Conservation (phyloP, 2,329 filamentous ascomycete genomes). For the Claviceps paspali region DNA sequence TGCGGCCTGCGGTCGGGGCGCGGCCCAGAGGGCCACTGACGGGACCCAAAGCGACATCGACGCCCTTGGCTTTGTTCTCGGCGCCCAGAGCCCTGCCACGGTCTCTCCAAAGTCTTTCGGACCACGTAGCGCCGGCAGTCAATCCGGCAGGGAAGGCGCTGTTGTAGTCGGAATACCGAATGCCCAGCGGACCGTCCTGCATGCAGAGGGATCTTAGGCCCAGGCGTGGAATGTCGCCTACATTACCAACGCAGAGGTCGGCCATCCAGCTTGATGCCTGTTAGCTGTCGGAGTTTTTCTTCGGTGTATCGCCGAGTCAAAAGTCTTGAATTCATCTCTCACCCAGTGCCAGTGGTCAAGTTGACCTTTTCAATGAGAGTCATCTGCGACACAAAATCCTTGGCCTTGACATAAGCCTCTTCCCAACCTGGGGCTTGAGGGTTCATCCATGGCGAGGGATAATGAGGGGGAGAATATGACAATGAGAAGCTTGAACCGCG, state of each 20-base stretch:
- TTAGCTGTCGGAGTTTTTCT: too few relatives aligned
- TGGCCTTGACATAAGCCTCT: constrained; percentile 60
- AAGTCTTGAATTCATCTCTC: constrained; percentile 21
- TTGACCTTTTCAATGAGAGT: constrained; percentile 88
- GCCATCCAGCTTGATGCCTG: constrained; percentile 24
- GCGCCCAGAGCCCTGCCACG: constrained; percentile 32
- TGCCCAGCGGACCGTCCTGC: constrained; percentile 71
- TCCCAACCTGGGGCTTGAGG: constrained; percentile 58
- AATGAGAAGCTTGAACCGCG: constrained; percentile 10
- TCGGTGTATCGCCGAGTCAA: too few relatives aligned
- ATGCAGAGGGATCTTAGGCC: constrained; percentile 63
- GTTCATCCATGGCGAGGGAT: constrained; percentile 79
- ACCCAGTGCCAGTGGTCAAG: constrained; percentile 80
- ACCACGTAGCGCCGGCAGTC: constrained; percentile 72
- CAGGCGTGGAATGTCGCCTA: constrained; percentile 52
- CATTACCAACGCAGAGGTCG: constrained; percentile 65
- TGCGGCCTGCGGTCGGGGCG: constrained; percentile 29
- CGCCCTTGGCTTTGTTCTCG: constrained; percentile 61
- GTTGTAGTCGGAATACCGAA: constrained; percentile 63
- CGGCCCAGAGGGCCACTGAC: constrained; percentile 32
- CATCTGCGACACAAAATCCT: constrained; percentile 65
- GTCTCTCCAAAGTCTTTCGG: constrained; percentile 48
- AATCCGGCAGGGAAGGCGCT: constrained; percentile 70
- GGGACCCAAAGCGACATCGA: constrained; percentile 52
- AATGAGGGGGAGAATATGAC: constrained; percentile 43